phyloP scores from a whole-genome alignment of 441 rosid genomes.

The Brassica hybrid region DNA sequence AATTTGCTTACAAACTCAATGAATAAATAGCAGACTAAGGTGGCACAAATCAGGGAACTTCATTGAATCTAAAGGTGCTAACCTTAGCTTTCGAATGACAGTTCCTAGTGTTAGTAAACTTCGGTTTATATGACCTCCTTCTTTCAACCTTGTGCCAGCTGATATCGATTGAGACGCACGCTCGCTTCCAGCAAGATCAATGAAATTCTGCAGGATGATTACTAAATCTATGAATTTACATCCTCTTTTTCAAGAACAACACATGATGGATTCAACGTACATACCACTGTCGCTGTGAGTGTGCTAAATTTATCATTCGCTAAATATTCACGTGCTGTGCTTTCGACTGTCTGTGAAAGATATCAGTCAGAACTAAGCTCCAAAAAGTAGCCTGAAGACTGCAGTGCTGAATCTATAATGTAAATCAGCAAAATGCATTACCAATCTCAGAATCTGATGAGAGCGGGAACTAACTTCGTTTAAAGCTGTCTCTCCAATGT shows the following conservation, averaged over 20 bases:
- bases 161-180: slow-evolving; percentile 80
- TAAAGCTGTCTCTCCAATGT: slow-evolving; percentile 91
- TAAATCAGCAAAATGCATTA: slow-evolving; percentile 46
- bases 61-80: slow-evolving; percentile 28
- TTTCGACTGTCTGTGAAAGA: slow-evolving; percentile 78
- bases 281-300: slow-evolving; percentile 87
- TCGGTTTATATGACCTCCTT: slow-evolving; percentile 78
- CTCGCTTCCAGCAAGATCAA: slow-evolving; percentile 88
- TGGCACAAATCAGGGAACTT: slow-evolving; percentile 16
- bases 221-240: slow-evolving; percentile 13
- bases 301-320: slow-evolving; percentile 72
- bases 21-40: slow-evolving; percentile 22
- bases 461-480: slow-evolving; percentile 57
- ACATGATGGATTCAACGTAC: neutral
- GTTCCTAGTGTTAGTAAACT: slow-evolving; percentile 77
- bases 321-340: slow-evolving; percentile 68
- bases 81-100: slow-evolving; percentile 83
- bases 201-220: slow-evolving; percentile 58
- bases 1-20: slow-evolving; percentile 18
- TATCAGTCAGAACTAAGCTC: slow-evolving; percentile 34
- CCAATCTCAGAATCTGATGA: slow-evolving; percentile 81
- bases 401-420: slow-evolving; percentile 20
- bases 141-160: slow-evolving; percentile 75
- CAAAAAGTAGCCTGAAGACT: neutral
- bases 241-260: slow-evolving; percentile 4